Evolutionary conservation across 352 stramenopile genomes (phyloP), one percentile per base, ranked within the genome.

Genomic region (Pythium dissimile): DNA sequence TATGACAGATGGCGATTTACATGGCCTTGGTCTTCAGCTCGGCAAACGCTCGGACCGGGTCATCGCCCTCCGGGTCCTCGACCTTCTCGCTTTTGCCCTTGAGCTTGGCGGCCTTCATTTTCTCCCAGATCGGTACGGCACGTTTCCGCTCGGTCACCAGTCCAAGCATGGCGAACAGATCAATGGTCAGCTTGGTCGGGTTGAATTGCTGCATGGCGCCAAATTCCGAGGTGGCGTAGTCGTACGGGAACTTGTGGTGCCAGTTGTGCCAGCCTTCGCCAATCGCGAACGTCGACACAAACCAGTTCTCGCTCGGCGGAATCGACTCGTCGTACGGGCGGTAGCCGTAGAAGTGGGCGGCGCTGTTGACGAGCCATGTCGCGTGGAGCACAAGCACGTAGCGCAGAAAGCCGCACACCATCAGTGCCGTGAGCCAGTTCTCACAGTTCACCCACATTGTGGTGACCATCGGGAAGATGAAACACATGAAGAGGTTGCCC

Each of bases 161-260:
- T 6, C 97, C 96, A 11, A 99, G 39, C 12, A 68, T 47, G 0
- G 93, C 92, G 51, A 96, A 82, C 6, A 88, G 60, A 75, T 99
- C 96, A 69, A 99, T 99, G 52, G 97, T 93, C 44, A 99, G 69
- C 76, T 99, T 99, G 30, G 91, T 98, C 6, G 97, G 97, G 77
- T 99, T 99, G 81, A 98, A 99, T 75, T 99, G 97, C 54, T 75
- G 75, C 9, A 80, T 92, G 51, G 97, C 82, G 34, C 97, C 97
- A 68, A 98, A 98, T 79, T 99, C 97, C 45, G 86, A 97, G 18
- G 97, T 96, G 49, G 96, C 94, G 77, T 99, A 99, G 70, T 99
- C 97, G 82, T 98, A 99, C 48, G 97, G 97, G 72, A 99, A 99
- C 76, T 99, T 99, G 92, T 99, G 97, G 77, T 99, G 97, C 96